Base-by-base conservation (phyloP, 129 eudicot species). In the Scalesia atractyloides region DNA sequence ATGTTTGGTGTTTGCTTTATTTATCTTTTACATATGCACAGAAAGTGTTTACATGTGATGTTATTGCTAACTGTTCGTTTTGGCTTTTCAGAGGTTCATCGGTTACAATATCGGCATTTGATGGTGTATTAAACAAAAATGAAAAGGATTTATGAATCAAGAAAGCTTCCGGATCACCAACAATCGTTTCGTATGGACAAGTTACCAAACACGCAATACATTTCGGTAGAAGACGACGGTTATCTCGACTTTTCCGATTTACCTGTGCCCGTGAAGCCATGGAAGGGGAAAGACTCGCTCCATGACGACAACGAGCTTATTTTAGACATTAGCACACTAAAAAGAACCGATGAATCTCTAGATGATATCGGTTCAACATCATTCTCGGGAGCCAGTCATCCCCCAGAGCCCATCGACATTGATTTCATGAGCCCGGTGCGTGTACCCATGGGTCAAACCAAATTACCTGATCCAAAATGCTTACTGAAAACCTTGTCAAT, bases 381-480 rank as follows among this genome's bases (percentile, higher is more conserved):
- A 11, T 91, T 91, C 66, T 84, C 82, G 2, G 97, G 97, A 48
- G 97, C 83, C 26, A 91, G 91, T 80, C 97, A 91, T 61, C 97
- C 97, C 5, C 89, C 91, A 2, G 97, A 91, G 52, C 95, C 97
- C 2, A 72, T 81, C 26, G 97, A 87, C 73, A 57, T 69, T 1
- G 91, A 87, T 66, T 68, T 82, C 52, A 85, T 85, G 91, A 87
- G 81, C 62, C 95, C 91, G 4, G 85, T 91, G 11, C 84, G 73
- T 66, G 83, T 87, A 16, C 89, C 97, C 54, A 81, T 87, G 50
- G 82, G 78, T 57, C 87, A 83, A 77, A 87, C 69, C 72, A 85
- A 85, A 26, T 53, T 85, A 19, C 2, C 70, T 2, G 86, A 84
- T 43, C 74, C 76, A 9, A 80, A 69, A 49, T 82, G 86, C 70